These are phyloP conservation scores for Lecanicillium sp. DNA, from an alignment of 2,329 filamentous ascomycete species.

Conservation along the genomic window DNA sequence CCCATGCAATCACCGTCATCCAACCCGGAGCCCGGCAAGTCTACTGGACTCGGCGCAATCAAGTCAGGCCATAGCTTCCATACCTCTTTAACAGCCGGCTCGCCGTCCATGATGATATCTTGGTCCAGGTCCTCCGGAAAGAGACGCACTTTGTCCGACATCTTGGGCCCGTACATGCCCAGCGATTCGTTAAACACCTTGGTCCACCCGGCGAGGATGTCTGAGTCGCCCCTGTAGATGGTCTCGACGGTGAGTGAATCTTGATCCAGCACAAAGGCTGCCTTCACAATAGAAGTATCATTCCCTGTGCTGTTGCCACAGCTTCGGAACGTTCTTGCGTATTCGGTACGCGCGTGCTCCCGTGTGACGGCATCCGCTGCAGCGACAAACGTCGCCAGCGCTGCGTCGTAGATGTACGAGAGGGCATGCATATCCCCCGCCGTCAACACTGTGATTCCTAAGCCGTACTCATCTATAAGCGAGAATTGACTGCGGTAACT, in stretches of 20 bases:
- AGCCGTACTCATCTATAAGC: slow-evolving; percentile 31
- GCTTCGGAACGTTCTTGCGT: slow-evolving; percentile 16
- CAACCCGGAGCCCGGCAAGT: slow-evolving; percentile 23
- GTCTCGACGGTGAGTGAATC: slow-evolving; percentile 22
- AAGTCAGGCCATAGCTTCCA: slow-evolving; percentile 27
- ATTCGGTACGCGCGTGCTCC: slow-evolving; percentile 19
- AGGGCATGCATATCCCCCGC: slow-evolving; percentile 26
- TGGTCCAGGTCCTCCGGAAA: slow-evolving; percentile 22
- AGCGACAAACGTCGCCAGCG: slow-evolving; percentile 23
- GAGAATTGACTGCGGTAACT: slow-evolving; percentile 30
- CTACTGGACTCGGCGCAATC: slow-evolving; percentile 15
- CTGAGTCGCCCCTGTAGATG: slow-evolving; percentile 19
- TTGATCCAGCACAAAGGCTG: slow-evolving; percentile 19
- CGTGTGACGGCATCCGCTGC: slow-evolving; percentile 25
- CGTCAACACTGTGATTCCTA: slow-evolving; percentile 15
- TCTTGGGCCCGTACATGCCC: slow-evolving; percentile 18
- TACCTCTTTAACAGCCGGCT: slow-evolving; percentile 16
- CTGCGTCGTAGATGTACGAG: slow-evolving; percentile 22
- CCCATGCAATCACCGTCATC: slow-evolving; percentile 22
- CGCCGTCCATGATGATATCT: slow-evolving; percentile 13
- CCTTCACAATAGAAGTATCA: slow-evolving; percentile 16
- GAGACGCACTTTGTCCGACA: slow-evolving; percentile 19
- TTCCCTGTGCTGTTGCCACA: background rate
- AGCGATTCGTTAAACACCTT: slow-evolving; percentile 22
- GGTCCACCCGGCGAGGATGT: slow-evolving; percentile 18